These are phyloP conservation scores for Lyophyllum atratum DNA, from an alignment of 768 basidiomycete species.

Conservation along the genomic window DNA sequence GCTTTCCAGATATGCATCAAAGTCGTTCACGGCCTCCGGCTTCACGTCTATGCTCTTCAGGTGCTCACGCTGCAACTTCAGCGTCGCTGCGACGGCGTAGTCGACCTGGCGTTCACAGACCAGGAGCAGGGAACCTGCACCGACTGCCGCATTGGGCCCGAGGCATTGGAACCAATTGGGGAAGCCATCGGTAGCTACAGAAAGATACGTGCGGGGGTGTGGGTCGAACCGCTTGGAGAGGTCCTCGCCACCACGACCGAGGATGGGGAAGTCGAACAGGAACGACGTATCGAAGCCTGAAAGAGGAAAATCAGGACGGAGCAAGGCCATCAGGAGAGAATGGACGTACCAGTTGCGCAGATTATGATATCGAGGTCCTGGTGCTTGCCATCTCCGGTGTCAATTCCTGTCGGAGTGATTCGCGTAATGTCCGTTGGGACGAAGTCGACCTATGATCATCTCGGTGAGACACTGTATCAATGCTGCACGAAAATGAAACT, in stretches of 20 bases:
- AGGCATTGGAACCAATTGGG: conserved; percentile 66
- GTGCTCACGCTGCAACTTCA: conserved; percentile 65
- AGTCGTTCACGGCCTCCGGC: conserved; percentile 59
- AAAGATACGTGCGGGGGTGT: conserved; percentile 59
- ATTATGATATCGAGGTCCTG: conserved; percentile 61
- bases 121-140: conserved; percentile 55
- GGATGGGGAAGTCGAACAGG: conserved; percentile 49
- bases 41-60: conserved; percentile 64
- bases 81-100: conserved; percentile 53
- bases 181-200: conserved; percentile 60
- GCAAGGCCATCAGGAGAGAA: background rate
- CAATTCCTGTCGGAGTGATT: conserved; percentile 56
- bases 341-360: conserved; percentile 57
- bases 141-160: conserved; percentile 60
- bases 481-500: conserved; percentile 1
- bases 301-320: background rate
- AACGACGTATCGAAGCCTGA: conserved; percentile 56
- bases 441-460: conserved; percentile 49
- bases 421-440: conserved; percentile 50
- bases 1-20: conserved; percentile 58
- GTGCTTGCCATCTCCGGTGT: conserved; percentile 53
- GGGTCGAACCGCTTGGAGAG: conserved; percentile 57
- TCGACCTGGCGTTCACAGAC: conserved; percentile 58
- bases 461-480: background rate
- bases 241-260: conserved; percentile 53